Percentiles rank a stretch among this genome's conserved stretches.
Evolutionary conservation across 2,329 filamentous ascomycete species (phyloP).

Genomic region (Sporothrix schenckii): DNA sequence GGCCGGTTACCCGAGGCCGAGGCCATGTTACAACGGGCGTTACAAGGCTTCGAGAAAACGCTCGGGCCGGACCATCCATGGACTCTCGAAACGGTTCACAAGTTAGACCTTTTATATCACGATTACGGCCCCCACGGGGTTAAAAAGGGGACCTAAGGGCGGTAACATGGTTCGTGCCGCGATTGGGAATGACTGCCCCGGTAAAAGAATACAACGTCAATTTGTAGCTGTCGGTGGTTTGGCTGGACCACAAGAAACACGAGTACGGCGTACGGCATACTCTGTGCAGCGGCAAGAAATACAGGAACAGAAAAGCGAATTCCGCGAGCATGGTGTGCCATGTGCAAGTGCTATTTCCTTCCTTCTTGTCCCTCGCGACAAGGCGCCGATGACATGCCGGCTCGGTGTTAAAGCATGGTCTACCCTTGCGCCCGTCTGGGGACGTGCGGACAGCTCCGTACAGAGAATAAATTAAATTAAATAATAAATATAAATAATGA

Average conservation of each 20-base stretch:
- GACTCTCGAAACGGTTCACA: too few relatives aligned
- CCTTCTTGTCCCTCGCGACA: slow-evolving; percentile 9
- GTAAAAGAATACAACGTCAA: not conserved
- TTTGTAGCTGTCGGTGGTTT: not conserved
- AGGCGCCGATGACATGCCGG: slow-evolving; percentile 19
- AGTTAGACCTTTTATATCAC: too few relatives aligned
- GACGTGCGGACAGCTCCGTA: not conserved
- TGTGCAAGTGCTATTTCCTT: not conserved
- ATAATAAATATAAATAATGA: not conserved
- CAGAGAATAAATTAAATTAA: not conserved
- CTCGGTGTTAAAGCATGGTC: slow-evolving; percentile 11
- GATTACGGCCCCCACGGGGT: too few relatives aligned
- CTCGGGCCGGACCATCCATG: too few relatives aligned
- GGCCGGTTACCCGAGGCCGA: too few relatives aligned
- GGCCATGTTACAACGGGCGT: too few relatives aligned
- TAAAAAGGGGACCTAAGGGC: too few relatives aligned
- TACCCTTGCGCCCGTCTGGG: slow-evolving; percentile 9
- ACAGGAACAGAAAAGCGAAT: not conserved
- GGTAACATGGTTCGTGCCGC: not conserved
- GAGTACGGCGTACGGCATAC: too few relatives aligned
- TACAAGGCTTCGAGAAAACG: too few relatives aligned
- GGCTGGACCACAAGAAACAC: slow-evolving; percentile 6
- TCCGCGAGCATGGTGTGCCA: not conserved
- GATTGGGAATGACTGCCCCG: not conserved
- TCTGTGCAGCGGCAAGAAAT: not conserved